These are phyloP conservation scores for Candida albicans DNA, from an alignment of 1,139 yeast genomes.

Conservation along the genomic window DNA sequence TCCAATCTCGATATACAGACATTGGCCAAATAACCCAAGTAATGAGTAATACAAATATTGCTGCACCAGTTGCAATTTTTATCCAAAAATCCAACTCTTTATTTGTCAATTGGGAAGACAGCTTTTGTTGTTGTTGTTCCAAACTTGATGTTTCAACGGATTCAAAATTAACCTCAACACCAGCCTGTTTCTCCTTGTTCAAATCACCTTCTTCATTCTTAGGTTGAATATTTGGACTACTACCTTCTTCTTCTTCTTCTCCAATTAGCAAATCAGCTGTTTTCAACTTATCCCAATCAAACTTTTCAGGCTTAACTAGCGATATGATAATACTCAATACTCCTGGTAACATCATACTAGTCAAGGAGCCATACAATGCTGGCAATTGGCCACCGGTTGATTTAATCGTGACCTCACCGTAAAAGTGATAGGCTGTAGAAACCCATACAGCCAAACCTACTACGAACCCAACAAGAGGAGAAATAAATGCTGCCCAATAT, in stretches of 20 bases:
- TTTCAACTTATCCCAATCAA: constrained; percentile 32
- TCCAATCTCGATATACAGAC: constrained; percentile 45
- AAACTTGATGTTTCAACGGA: constrained; percentile 4
- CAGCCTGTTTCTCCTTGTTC: constrained; percentile 10
- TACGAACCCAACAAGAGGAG: constrained; percentile 27
- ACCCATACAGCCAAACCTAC: constrained; percentile 28
- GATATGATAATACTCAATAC: constrained; percentile 26
- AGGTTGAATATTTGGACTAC: background rate
- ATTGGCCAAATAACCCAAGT: constrained; percentile 48
- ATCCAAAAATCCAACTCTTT: constrained; percentile 21
- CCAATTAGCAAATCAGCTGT: constrained; percentile 22
- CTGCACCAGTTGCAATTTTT: constrained; percentile 31
- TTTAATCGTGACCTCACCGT: constrained; percentile 23
- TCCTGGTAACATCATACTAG: constrained; percentile 34
- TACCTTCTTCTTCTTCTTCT: constrained; percentile 13
- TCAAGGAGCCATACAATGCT: constrained; percentile 31
- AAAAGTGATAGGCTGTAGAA: constrained; percentile 25
- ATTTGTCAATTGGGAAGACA: constrained; percentile 12
- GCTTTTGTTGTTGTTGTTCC: constrained; percentile 1
- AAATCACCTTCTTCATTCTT: constrained; percentile 5
- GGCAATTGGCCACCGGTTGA: constrained; percentile 32
- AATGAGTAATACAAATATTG: constrained; percentile 27
- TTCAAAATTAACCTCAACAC: constrained; percentile 2
- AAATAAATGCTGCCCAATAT: constrained; percentile 24
- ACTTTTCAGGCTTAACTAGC: constrained; percentile 27